Percentiles rank a stretch among this genome's conserved stretches.
phyloP scores from a whole-genome alignment of 805 yeast genomes.

The Metschnikowia amazonensis region DNA sequence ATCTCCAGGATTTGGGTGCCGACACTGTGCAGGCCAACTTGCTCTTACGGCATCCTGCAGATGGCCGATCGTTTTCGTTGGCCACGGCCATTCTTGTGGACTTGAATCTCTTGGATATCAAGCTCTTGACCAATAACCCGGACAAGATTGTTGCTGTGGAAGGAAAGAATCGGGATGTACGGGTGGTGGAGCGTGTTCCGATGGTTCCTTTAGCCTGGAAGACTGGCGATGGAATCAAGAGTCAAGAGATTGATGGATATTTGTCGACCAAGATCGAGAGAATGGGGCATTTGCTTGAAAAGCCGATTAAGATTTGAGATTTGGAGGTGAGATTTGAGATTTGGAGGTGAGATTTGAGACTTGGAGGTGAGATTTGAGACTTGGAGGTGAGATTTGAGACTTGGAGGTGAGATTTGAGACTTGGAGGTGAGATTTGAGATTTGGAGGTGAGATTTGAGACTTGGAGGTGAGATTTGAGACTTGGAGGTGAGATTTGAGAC shows the following conservation, averaged over 20 bases:
- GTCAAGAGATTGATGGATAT: slow-evolving; percentile 88
- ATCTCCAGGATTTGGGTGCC: slow-evolving; percentile 95
- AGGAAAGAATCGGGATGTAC: slow-evolving; percentile 69
- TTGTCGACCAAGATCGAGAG: slow-evolving; percentile 90
- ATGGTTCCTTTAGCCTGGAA: slow-evolving; percentile 97
- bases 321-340: too few relatives aligned
- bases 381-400: too few relatives aligned
- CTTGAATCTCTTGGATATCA: slow-evolving; percentile 66
- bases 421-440: too few relatives aligned
- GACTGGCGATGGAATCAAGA: slow-evolving; percentile 59
- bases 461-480: too few relatives aligned
- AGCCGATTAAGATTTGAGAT: slow-evolving; percentile 36
- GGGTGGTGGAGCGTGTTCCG: slow-evolving; percentile 85
- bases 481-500: too few relatives aligned
- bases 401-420: too few relatives aligned
- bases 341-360: too few relatives aligned
- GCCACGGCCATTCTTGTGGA: slow-evolving; percentile 92
- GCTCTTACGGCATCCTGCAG: slow-evolving; percentile 93
- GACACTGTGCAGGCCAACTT: slow-evolving; percentile 97
- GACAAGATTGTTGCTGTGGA: slow-evolving; percentile 95
- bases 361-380: too few relatives aligned
- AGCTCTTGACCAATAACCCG: slow-evolving; percentile 89
- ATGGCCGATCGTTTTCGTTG: slow-evolving; percentile 87
- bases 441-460: too few relatives aligned
- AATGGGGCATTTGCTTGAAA: slow-evolving; percentile 89